Base-by-base conservation (phyloP, 495 filamentous ascomycete genomes). In the Chaetomidium leptoderma region DNA sequence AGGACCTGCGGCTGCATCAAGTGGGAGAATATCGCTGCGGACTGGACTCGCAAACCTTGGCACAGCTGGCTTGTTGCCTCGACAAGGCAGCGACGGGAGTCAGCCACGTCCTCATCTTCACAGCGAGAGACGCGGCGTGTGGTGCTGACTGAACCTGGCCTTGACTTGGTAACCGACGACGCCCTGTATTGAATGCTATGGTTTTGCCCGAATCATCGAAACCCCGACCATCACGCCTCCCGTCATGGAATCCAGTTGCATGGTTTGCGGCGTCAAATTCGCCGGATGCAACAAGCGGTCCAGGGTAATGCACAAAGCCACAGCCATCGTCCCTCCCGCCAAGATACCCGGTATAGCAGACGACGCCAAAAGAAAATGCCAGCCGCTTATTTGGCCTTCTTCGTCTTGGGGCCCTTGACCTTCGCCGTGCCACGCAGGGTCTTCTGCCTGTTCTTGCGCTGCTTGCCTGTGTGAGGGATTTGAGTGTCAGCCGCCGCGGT, bases 371-470 rank as follows among this genome's bases (percentile, higher is more conserved):
- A 64, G 49, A 27, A 63, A 63, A 64, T 46, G 70, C 64, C 55
- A 62, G 52, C 36, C 66, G 62, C 60, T 75, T 72, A 80, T 72
- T 81, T 79, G 72, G 86, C 82, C 80, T 87, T 87, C 74, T 87
- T 84, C 81, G 91, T 87, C 80, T 87, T 86, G 68, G 84, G 86
- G 72, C 89, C 88, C 89, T 82, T 83, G 75, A 81, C 80, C 75
- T 96, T 97, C 70, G 91, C 95, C 66, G 88, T 92, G 74, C 95
- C 95, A 63, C 95, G 90, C 75, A 95, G 87, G 75, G 92, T 91
- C 90, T 97, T 97, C 78, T 87, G 85, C 74, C 92, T 84, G 90
- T 99, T 99, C 88, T 97, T 99, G 82, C 95, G 88, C 85, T 97
- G 92, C 84, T 99, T 99, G 85, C 95, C 95, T 99, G 78, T 81